Base-by-base conservation (phyloP, 768 basidiomycete genomes). In the Sarcodon sp. region DNA sequence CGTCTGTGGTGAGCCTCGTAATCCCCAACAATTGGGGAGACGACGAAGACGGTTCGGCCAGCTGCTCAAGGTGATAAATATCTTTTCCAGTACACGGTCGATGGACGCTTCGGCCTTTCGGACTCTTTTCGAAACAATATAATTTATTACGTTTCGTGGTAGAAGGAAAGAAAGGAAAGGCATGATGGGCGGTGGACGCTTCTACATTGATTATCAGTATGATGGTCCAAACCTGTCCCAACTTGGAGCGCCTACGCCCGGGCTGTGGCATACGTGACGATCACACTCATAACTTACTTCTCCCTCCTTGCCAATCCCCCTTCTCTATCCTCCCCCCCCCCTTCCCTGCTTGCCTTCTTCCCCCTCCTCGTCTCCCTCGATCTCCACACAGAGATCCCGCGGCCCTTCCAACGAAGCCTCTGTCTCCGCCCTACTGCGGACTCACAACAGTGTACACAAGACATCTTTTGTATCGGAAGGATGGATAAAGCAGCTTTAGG, bases 251-350 rank as follows among this genome's bases (percentile, higher is more conserved):
- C 92, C 2, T 82, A 84, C 12, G 87, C 87, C 33, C 77, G 68
- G 12, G 81, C 75, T 61, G 94, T 94, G 0, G 89, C 87, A 10
- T 83, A 89, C n/a, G 82, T 90, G 32, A 87, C 87, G 15, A 89
- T 65, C 31, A 88, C 86, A 47, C 79, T 71, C 6, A 93, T 87
- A 39, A 79, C 61, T n/a, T 77, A 76, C 59, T 80, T 87, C 53
- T 88, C 88, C 50, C 69, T 72, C 16, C n/a, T n/a, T 27, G 21
- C 79, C 75, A n/a, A 66, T 72, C 1, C n/a, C n/a, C n/a, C n/a
- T n/a, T n/a, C n/a, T n/a, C n/a, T n/a, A n/a, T n/a, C n/a, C n/a
- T n/a, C n/a, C n/a, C n/a, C n/a, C n/a, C n/a, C n/a, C n/a, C n/a
- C n/a, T n/a, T n/a, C n/a, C n/a, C n/a, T n/a, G n/a, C n/a, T n/a